Conservation (phyloP, 208 protist genomes). For the Trypanosoma conorhini region DNA sequence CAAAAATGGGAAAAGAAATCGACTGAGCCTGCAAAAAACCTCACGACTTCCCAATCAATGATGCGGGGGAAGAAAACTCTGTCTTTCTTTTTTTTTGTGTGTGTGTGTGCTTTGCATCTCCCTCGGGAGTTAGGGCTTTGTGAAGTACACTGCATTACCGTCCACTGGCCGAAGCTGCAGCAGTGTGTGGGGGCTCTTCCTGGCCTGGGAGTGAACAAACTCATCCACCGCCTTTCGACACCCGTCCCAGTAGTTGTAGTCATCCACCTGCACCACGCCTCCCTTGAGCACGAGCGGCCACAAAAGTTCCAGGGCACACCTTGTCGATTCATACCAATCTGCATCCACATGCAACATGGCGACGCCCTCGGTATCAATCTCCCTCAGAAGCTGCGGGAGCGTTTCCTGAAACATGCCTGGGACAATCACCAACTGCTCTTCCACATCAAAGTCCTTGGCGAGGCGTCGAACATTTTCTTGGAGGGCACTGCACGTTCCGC, state of each 20-base stretch:
- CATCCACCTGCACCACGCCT: slow-evolving; percentile 74
- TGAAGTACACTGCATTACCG: slow-evolving; percentile 65
- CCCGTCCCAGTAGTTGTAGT: slow-evolving; percentile 83
- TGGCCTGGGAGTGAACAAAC: slow-evolving; percentile 16
- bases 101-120: not conserved
- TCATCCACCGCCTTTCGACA: slow-evolving; percentile 68
- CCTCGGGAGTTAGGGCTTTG: slow-evolving; percentile 14
- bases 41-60: not conserved
- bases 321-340: slow-evolving; percentile 82
- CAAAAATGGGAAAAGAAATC: slow-evolving; percentile 5
- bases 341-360: slow-evolving; percentile 72
- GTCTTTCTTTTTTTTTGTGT: slow-evolving; percentile 8
- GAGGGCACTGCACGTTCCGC: slow-evolving; percentile 59
- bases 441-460: slow-evolving; percentile 60
- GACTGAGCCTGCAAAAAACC: not conserved
- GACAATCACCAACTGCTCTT: slow-evolving; percentile 48
- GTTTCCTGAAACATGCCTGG: slow-evolving; percentile 55
- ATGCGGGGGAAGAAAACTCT: not conserved
- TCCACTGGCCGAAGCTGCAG: slow-evolving; percentile 40
- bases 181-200: not conserved
- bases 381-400: slow-evolving; percentile 40
- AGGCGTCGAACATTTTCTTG: slow-evolving; percentile 41
- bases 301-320: slow-evolving; percentile 40
- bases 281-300: slow-evolving; percentile 35
- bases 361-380: slow-evolving; percentile 33